phyloP scores from a whole-genome alignment of 78 protist species.

The Dictyostelium intermedium region DNA sequence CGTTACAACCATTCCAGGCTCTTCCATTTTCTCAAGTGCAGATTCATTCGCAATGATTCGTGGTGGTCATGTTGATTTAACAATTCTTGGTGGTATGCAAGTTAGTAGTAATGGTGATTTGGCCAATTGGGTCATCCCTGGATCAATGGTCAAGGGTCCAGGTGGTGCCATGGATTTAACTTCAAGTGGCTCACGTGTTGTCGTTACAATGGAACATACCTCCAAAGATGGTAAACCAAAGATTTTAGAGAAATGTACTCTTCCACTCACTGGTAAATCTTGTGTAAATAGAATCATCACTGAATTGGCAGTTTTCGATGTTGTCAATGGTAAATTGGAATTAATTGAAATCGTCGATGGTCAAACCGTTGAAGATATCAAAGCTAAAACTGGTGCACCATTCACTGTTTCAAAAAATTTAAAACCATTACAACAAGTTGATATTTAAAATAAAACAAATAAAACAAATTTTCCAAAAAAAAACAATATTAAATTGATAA shows the following conservation, averaged over 20 bases:
- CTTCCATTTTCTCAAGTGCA: slow-evolving; percentile 87
- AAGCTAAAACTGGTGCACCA: slow-evolving; percentile 43
- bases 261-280: slow-evolving; percentile 94
- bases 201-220: slow-evolving; percentile 97
- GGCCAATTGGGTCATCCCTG: slow-evolving; percentile 98
- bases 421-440: slow-evolving; percentile 73
- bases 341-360: slow-evolving; percentile 51
- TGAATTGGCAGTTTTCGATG: slow-evolving; percentile 84
- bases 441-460: not conserved
- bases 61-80: slow-evolving; percentile 93
- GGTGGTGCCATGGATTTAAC: slow-evolving; percentile 99
- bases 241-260: slow-evolving; percentile 89
- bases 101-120: slow-evolving; percentile 94
- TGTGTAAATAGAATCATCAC: slow-evolving; percentile 94
- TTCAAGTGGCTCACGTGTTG: slow-evolving; percentile 91
- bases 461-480: no score
- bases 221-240: slow-evolving; percentile 94
- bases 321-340: slow-evolving; percentile 6
- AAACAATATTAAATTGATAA: no score
- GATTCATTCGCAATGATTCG: slow-evolving; percentile 98
- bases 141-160: slow-evolving; percentile 98
- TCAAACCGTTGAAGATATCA: slow-evolving; percentile 46
- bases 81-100: slow-evolving; percentile 97
- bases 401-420: slow-evolving; percentile 51
- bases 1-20: slow-evolving; percentile 93